These are phyloP conservation scores for Pelargonium australe DNA, from an alignment of 441 rosid species.

Conservation along the genomic window DNA sequence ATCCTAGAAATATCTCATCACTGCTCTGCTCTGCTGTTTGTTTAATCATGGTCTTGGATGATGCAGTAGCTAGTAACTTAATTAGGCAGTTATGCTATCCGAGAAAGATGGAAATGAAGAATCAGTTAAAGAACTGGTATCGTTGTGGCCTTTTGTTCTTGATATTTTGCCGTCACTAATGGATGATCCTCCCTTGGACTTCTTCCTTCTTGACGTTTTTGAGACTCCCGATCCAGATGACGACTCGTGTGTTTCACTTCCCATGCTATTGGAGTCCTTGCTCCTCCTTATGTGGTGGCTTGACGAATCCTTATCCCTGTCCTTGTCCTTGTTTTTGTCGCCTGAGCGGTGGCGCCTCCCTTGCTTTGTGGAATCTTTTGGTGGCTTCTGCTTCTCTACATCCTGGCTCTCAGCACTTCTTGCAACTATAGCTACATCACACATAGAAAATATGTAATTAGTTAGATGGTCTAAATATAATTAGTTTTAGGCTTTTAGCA, in stretches of 20 bases:
- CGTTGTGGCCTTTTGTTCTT: no score
- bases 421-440: background rate
- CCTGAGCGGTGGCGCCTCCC: background rate
- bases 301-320: background rate
- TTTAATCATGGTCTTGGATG: no score
- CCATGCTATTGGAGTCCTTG: background rate
- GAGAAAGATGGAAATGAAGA: no score
- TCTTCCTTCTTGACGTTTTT: background rate
- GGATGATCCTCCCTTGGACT: background rate
- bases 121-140: no score
- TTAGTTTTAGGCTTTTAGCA: no score
- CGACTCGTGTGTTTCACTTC: background rate
- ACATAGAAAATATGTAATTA: no score
- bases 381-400: background rate
- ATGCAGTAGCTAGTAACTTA: no score
- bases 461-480: no score
- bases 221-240: background rate
- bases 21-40: no score
- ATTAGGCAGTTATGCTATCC: no score
- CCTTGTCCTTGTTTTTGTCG: background rate
- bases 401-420: no score
- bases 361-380: background rate
- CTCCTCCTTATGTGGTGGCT: background rate
- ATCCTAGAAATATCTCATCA: no score
- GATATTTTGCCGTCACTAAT: background rate